Conservation (phyloP, 192 early-diverging fungal genomes). For the Linnemannia schmuckeri region DNA sequence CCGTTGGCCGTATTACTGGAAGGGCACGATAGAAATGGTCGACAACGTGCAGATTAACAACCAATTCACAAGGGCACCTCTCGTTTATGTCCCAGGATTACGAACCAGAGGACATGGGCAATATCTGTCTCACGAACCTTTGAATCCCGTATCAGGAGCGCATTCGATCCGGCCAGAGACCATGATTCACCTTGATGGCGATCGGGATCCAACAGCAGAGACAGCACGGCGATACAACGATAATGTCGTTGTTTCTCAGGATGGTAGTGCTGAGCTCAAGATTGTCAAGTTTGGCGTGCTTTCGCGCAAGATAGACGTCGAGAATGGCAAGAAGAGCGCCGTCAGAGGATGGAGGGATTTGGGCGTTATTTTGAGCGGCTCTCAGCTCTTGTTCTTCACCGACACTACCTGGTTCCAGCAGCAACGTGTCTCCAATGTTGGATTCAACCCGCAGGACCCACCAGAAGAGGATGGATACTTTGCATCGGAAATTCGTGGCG, state of each 20-base stretch:
- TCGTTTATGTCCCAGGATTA: slow-evolving; percentile 29
- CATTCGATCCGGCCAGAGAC: slow-evolving; percentile 21
- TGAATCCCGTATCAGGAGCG: not conserved
- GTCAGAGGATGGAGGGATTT: slow-evolving; percentile 80
- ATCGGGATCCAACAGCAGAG: not conserved
- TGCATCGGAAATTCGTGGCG: slow-evolving; percentile 11
- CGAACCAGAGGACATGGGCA: slow-evolving; percentile 25
- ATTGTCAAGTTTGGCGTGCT: slow-evolving; percentile 79
- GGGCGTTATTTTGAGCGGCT: slow-evolving; percentile 84
- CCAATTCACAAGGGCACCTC: slow-evolving; percentile 43
- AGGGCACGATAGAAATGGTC: slow-evolving; percentile 53
- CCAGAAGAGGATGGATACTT: slow-evolving; percentile 39
- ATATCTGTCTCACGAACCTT: not conserved
- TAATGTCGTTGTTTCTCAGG: slow-evolving; percentile 14
- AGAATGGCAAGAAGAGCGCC: slow-evolving; percentile 72
- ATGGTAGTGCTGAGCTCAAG: slow-evolving; percentile 49
- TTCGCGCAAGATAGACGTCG: slow-evolving; percentile 78
- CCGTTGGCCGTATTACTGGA: slow-evolving; percentile 55
- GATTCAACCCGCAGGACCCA: slow-evolving; percentile 38
- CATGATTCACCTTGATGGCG: not conserved
- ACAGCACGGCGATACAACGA: not conserved
- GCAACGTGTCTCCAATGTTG: slow-evolving; percentile 34
- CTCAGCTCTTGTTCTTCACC: slow-evolving; percentile 80
- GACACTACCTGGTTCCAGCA: slow-evolving; percentile 66
- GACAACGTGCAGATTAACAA: slow-evolving; percentile 57